Evolutionary conservation across 306 rosid species (phyloP).

Genomic region (Inga leiocalycina): DNA sequence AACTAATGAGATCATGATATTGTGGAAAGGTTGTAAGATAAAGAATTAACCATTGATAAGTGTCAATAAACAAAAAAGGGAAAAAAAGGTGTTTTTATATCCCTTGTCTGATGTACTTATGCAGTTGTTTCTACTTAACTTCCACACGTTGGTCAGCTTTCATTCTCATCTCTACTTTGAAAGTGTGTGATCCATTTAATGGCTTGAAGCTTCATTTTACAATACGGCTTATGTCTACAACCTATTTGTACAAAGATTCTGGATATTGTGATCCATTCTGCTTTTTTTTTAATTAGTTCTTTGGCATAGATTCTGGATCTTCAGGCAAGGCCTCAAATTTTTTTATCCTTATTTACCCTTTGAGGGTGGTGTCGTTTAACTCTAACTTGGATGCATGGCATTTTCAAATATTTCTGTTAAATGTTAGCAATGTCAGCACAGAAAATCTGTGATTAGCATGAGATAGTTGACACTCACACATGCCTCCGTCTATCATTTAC

Average conservation of each 20-base stretch:
- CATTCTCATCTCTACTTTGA: neutral
- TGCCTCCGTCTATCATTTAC: too few species aligned
- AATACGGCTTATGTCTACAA: neutral
- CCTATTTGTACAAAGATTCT: neutral
- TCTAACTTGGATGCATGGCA: neutral
- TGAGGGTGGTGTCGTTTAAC: neutral
- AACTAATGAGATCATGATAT: neutral
- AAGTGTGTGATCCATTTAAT: neutral
- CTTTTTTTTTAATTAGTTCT: neutral
- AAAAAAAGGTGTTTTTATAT: neutral
- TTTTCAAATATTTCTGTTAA: neutral
- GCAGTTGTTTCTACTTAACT: neutral
- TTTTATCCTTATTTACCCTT: neutral
- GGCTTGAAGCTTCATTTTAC: neutral
- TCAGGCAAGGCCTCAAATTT: neutral
- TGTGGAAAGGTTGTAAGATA: neutral
- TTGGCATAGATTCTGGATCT: neutral
- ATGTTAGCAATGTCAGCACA: too few species aligned
- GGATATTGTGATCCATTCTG: too few species aligned
- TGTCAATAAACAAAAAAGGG: neutral
- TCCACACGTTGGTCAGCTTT: neutral
- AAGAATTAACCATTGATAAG: neutral
- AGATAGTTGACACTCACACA: too few species aligned
- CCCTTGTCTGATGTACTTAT: neutral
- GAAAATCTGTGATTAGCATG: too few species aligned